Conservation (phyloP, 1,139 yeast genomes). For the Lodderomyces parapsilosis region DNA sequence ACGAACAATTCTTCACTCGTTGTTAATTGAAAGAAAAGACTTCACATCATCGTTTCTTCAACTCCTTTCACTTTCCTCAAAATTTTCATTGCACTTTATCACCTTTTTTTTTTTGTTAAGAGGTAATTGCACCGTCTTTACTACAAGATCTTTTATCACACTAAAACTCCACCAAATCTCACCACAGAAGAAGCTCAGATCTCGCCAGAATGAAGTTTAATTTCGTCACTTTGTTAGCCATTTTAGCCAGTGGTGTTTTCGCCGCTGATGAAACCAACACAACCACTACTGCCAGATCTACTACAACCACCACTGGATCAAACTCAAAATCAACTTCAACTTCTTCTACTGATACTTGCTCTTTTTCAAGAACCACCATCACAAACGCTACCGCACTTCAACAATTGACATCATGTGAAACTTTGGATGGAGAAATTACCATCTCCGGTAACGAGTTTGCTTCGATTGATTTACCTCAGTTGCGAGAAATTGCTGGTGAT, state of each 20-base stretch:
- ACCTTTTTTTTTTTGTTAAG: no score
- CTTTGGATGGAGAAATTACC: slow-evolving; percentile 41
- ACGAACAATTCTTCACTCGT: no score
- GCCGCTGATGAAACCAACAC: background rate
- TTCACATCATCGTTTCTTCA: no score
- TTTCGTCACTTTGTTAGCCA: background rate
- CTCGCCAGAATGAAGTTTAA: background rate
- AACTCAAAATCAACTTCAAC: slow-evolving; percentile 4
- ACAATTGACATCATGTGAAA: slow-evolving; percentile 39
- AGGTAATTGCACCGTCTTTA: no score
- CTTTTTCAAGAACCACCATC: slow-evolving; percentile 39
- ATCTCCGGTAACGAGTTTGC: slow-evolving; percentile 39
- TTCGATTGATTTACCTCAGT: slow-evolving; percentile 33
- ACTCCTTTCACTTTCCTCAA: no score
- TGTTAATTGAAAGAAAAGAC: no score
- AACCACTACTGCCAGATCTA: background rate
- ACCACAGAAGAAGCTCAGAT: no score
- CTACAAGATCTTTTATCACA: no score
- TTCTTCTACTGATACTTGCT: slow-evolving; percentile 24
- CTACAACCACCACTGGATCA: background rate
- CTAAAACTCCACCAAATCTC: no score
- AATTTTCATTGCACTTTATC: no score
- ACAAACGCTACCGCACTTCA: slow-evolving; percentile 38
- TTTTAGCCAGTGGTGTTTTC: background rate
- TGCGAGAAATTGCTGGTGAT: slow-evolving; percentile 35